A percentile compares a stretch with the other conserved stretches of the same genome.
These are phyloP conservation scores for Phaffia tasmanica DNA, from an alignment of 768 basidiomycete genomes.

Conservation along the genomic window DNA sequence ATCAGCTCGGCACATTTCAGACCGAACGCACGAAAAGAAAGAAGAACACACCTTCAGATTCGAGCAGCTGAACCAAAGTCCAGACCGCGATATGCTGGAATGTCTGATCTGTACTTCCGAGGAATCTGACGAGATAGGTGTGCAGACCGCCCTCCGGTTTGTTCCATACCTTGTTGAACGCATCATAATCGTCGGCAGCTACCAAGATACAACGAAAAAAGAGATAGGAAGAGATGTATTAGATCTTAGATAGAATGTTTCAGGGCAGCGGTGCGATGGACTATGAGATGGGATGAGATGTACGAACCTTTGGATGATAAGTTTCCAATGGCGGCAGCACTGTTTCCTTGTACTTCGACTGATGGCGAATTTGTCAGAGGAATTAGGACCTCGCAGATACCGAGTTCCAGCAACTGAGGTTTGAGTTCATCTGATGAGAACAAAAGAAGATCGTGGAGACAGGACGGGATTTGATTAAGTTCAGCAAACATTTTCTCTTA, in stretches of 20 bases:
- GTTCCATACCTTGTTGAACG: slow-evolving; percentile 97
- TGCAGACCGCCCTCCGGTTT: slow-evolving; percentile 97
- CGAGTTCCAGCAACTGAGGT: slow-evolving; percentile 92
- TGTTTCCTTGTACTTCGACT: slow-evolving; percentile 97
- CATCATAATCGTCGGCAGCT: slow-evolving; percentile 65
- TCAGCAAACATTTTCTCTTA: not conserved
- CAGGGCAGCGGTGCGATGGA: not conserved
- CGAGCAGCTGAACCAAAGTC: slow-evolving; percentile 95
- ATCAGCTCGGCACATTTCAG: not conserved
- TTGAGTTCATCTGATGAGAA: slow-evolving; percentile 72
- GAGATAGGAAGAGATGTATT: not conserved
- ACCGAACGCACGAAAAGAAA: not conserved
- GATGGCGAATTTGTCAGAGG: slow-evolving; percentile 91
- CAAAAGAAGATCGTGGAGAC: not conserved
- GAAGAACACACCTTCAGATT: slow-evolving; percentile 65
- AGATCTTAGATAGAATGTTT: not conserved
- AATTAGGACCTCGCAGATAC: slow-evolving; percentile 92
- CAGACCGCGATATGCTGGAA: slow-evolving; percentile 99
- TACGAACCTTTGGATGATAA: slow-evolving; percentile 54
- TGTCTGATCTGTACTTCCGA: slow-evolving; percentile 84
- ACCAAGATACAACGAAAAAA: not conserved
- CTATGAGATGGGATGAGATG: not conserved
- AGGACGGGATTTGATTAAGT: not conserved
- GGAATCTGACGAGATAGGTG: slow-evolving; percentile 82
- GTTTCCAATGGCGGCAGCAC: slow-evolving; percentile 93